These are phyloP conservation scores for Kandelia obovata DNA, from an alignment of 345 rosid genomes.

Conservation along the genomic window DNA sequence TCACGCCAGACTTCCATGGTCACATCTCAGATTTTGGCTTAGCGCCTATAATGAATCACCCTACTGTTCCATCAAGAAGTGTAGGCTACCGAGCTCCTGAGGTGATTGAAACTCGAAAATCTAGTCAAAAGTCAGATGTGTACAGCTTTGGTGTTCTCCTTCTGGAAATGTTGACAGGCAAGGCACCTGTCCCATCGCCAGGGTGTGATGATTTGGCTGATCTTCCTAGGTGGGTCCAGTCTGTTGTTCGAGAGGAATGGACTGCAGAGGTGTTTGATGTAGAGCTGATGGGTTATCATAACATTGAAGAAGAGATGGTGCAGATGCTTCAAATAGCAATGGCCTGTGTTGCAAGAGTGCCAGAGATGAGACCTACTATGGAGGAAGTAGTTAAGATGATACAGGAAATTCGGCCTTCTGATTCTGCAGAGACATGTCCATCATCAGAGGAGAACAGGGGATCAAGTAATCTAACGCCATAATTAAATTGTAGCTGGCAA, in stretches of 20 bases:
- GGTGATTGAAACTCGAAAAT: conserved; percentile 52
- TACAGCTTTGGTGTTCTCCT: conserved; percentile 86
- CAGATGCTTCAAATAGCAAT: conserved; percentile 90
- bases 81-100: conserved; percentile 84
- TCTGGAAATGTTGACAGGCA: conserved; percentile 84
- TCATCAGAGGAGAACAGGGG: conserved; percentile 42
- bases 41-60: conserved; percentile 54
- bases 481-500: not conserved
- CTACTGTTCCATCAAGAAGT: conserved; percentile 50
- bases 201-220: conserved; percentile 66
- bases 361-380: conserved; percentile 75
- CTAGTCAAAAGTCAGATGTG: conserved; percentile 60
- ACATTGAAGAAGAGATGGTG: conserved; percentile 86
- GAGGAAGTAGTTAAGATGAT: conserved; percentile 76
- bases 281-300: conserved; percentile 62
- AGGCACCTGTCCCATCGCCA: conserved; percentile 56
- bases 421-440: conserved; percentile 52
- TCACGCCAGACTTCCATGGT: conserved; percentile 49
- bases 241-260: conserved; percentile 91
- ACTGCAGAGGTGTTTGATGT: conserved; percentile 86
- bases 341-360: conserved; percentile 67
- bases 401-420: conserved; percentile 62
- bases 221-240: conserved; percentile 86
- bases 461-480: conserved; percentile 25
- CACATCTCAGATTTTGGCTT: conserved; percentile 73